A percentile compares a stretch with the other conserved stretches of the same genome.
Conservation (phyloP, 2,329 filamentous ascomycete genomes). For the Zalaria sp. region DNA sequence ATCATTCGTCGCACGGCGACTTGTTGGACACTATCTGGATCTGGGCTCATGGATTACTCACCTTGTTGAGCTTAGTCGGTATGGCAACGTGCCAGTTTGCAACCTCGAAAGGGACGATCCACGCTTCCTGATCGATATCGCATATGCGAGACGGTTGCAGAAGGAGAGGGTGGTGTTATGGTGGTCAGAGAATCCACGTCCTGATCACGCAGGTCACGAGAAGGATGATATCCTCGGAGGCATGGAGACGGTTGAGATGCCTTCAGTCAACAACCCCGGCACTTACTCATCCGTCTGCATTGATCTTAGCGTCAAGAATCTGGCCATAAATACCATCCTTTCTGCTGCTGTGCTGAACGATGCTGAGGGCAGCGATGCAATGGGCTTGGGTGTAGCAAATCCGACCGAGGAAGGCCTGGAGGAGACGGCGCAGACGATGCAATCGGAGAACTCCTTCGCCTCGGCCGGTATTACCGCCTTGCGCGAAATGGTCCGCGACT, state of each 20-base stretch:
- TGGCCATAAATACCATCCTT: conserved; percentile 94
- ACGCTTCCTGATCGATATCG: conserved; percentile 86
- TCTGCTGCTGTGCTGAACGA: conserved; percentile 96
- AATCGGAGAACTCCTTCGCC: conserved; percentile 84
- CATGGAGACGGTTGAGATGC: conserved; percentile 81
- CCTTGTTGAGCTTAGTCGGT: conserved; percentile 72
- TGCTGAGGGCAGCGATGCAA: conserved; percentile 75
- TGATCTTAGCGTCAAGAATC: conserved; percentile 82
- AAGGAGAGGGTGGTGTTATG: conserved; percentile 88
- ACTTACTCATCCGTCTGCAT: conserved; percentile 95
- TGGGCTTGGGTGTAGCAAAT: conserved; percentile 68
- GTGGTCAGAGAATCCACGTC: conserved; percentile 81
- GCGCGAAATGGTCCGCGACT: conserved; percentile 95
- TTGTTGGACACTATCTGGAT: conserved; percentile 81
- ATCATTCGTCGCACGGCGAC: conserved; percentile 66
- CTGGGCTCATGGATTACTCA: conserved; percentile 89
- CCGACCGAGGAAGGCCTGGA: conserved; percentile 43
- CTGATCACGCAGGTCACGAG: conserved; percentile 93
- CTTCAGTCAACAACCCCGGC: conserved; percentile 80
- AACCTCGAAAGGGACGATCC: conserved; percentile 93
- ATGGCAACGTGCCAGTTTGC: conserved; percentile 87
- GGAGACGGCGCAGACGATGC: conserved; percentile 45
- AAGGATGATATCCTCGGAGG: conserved; percentile 75
- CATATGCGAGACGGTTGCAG: conserved; percentile 80
- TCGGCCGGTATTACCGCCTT: conserved; percentile 80